Evolutionary conservation across 2,329 filamentous ascomycete genomes (phyloP).

Genomic region (Epichloe sibirici): DNA sequence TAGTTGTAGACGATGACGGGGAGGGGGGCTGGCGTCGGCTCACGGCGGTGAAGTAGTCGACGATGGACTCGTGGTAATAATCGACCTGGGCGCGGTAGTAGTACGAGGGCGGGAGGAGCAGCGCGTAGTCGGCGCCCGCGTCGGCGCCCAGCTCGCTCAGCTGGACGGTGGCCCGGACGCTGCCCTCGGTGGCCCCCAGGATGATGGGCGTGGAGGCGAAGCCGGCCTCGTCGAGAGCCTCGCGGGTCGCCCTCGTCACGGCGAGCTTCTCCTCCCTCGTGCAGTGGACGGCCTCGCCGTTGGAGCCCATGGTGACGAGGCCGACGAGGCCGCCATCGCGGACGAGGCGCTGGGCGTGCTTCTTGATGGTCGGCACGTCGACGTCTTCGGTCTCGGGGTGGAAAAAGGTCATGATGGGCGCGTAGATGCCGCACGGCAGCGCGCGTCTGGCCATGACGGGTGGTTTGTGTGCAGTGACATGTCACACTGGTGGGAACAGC

Average conservation of each 20-base stretch:
- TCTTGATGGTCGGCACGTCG: slow-evolving; percentile 67
- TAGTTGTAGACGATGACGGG: slow-evolving; percentile 88
- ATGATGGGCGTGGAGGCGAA: slow-evolving; percentile 68
- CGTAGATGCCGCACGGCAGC: slow-evolving; percentile 73
- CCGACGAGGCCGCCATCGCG: slow-evolving; percentile 61
- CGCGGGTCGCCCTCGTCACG: slow-evolving; percentile 65
- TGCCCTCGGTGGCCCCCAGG: slow-evolving; percentile 70
- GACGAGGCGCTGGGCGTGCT: slow-evolving; percentile 67
- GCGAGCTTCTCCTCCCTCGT: slow-evolving; percentile 63
- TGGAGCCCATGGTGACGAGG: slow-evolving; percentile 79
- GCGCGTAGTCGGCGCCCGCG: slow-evolving; percentile 67
- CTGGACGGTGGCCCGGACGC: slow-evolving; percentile 68
- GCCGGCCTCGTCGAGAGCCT: slow-evolving; percentile 70
- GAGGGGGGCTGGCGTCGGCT: slow-evolving; percentile 58
- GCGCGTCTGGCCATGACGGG: background rate
- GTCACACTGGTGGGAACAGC: no score
- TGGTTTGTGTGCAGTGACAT: no score
- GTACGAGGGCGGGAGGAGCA: slow-evolving; percentile 73
- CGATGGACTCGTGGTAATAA: slow-evolving; percentile 48
- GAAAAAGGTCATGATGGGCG: slow-evolving; percentile 87
- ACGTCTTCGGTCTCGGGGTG: slow-evolving; percentile 72
- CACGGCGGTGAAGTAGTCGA: slow-evolving; percentile 62
- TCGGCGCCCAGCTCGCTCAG: slow-evolving; percentile 53
- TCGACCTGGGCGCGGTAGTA: slow-evolving; percentile 61
- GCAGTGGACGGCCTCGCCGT: slow-evolving; percentile 80